Percentiles rank a stretch among this genome's conserved stretches.
Conservation (phyloP, 371 early-diverging fungal species). For the Syncephalastrum monosporum region DNA sequence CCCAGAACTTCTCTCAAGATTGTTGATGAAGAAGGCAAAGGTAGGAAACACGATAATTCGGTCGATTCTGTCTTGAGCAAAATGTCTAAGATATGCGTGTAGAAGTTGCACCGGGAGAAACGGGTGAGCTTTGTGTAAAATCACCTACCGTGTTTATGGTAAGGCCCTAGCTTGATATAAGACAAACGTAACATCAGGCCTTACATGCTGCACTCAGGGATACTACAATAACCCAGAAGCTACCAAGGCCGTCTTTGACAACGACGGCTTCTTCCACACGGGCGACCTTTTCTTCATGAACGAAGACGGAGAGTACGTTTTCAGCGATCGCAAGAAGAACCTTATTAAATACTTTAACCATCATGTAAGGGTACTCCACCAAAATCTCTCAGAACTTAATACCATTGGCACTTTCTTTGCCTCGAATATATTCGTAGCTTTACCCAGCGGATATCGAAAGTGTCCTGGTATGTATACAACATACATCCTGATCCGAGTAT, state of each 20-base stretch:
- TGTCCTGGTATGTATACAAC: too few relatives aligned
- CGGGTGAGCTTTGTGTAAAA: slow-evolving; percentile 75
- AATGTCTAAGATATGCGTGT: slow-evolving; percentile 23
- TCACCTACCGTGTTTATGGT: slow-evolving; percentile 58
- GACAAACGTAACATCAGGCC: too few relatives aligned
- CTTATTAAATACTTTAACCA: slow-evolving; percentile 48
- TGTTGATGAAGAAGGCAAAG: slow-evolving; percentile 57
- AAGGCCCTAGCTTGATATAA: too few relatives aligned
- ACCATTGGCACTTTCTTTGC: too few relatives aligned
- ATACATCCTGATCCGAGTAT: too few relatives aligned
- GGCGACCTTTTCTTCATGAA: slow-evolving; percentile 80
- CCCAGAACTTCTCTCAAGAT: slow-evolving; percentile 70
- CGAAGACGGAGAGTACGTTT: slow-evolving; percentile 53
- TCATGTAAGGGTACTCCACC: too few relatives aligned
- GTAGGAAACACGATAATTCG: slow-evolving; percentile 20
- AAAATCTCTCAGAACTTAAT: too few relatives aligned
- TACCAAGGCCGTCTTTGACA: slow-evolving; percentile 60
- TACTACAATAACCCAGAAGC: slow-evolving; percentile 69
- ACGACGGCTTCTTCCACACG: slow-evolving; percentile 71
- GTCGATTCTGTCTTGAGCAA: slow-evolving; percentile 20
- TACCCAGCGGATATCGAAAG: too few relatives aligned
- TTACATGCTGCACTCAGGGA: slow-evolving; percentile 27
- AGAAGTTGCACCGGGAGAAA: slow-evolving; percentile 53
- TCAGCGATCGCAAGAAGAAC: slow-evolving; percentile 78
- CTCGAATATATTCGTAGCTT: too few relatives aligned